Evolutionary conservation across 164 flowering plant genomes (phyloP), one percentile per base, ranked within the genome.

Genomic region (Dillenia suffruticosa): DNA sequence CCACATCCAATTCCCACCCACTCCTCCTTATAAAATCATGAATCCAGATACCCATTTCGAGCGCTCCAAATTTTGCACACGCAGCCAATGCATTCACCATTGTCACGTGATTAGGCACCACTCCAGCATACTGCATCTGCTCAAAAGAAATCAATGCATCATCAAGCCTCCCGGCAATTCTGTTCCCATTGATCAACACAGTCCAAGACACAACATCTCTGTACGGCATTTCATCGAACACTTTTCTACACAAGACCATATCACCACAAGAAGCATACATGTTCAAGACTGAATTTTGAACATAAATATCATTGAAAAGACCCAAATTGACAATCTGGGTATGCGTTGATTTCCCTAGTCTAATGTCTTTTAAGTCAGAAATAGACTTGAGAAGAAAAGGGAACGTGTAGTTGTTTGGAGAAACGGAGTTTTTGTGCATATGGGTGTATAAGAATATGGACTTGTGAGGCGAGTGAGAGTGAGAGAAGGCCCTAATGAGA

Each of bases 191-290:
- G 26, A 84, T 80, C 69, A 84, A 61, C 6, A 72, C 69, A 24
- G 89, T 87, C 89, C 89, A 84, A 1, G 89, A 82, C 19, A 84
- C 87, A 12, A 77, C 84, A 64, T 84, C 88, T 61, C 74, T 72
- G 1, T 68, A 71, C 14, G 79, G 69, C 85, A 84, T 84, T 80
- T 78, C 86, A 55, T 84, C 86, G 48, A 87, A 87, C 74, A 84
- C 47, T 15, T 57, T 46, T 15, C 56, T 61, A 43, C 81, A 78
- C 12, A 56, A 62, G 2, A 9, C 59, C 76, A 80, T 73, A 2
- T 57, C 24, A 1, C 86, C 84, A 61, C 74, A 69, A 44, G 79
- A 66, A 0, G 80, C 73, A 54, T 84, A 84, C 6, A 83, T 49
- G 67, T 67, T 71, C 65, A 87, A 46, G 62, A 84, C 43, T 45